These are phyloP conservation scores for Rhizoclosmatium sp. DNA, from an alignment of 192 early-diverging fungal species.

Conservation along the genomic window DNA sequence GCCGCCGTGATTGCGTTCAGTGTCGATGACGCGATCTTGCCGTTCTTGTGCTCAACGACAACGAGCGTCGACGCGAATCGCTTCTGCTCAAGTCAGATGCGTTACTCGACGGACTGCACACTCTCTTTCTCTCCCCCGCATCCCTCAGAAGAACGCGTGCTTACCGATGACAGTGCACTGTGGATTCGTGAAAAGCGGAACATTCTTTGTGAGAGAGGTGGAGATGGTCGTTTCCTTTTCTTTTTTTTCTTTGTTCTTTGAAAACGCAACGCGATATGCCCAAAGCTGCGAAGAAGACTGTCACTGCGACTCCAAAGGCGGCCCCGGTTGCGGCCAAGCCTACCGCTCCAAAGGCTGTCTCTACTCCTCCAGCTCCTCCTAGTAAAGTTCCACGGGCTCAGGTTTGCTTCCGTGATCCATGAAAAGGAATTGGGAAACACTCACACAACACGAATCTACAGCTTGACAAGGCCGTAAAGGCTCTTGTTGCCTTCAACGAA, in stretches of 20 bases:
- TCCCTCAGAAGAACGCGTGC: background rate
- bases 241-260: conserved; percentile 23
- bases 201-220: background rate
- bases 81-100: background rate
- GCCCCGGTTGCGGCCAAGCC: background rate
- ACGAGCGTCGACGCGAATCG: conserved; percentile 76
- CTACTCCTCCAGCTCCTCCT: background rate
- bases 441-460: conserved; percentile 29
- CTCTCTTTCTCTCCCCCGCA: background rate
- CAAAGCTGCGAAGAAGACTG: background rate
- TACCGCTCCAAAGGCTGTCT: background rate
- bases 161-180: background rate
- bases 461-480: conserved; percentile 65
- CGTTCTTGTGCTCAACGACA: conserved; percentile 88
- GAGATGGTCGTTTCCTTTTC: background rate
- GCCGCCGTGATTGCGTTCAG: conserved; percentile 92
- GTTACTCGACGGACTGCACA: background rate
- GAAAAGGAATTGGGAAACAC: background rate
- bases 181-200: too few species aligned
- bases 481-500: conserved; percentile 57
- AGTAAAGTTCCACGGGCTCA: background rate
- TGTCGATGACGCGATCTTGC: conserved; percentile 72
- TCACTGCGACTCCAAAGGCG: background rate
- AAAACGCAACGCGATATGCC: background rate
- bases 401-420: conserved; percentile 12